phyloP scores from a whole-genome alignment of 768 basidiomycete genomes.

The Tephrocybe sp. region DNA sequence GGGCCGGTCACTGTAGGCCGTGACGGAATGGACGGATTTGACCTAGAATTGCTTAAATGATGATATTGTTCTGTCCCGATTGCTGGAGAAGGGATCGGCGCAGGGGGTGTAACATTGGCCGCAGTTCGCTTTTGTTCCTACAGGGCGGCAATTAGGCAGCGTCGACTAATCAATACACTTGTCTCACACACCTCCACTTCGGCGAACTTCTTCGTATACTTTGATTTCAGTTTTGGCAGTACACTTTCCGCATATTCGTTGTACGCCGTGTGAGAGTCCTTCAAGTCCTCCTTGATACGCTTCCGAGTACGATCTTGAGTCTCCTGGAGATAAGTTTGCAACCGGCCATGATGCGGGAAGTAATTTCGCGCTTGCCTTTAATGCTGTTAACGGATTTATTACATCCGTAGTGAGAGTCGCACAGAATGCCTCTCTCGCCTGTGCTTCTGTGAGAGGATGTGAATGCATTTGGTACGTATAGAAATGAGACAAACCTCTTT shows the following conservation, averaged over 20 bases:
- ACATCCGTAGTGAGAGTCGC: conserved; percentile 68
- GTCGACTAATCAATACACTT: neutral
- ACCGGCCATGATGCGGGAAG: conserved; percentile 1
- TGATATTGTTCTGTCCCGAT: conserved; percentile 32
- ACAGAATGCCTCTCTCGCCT: conserved; percentile 78
- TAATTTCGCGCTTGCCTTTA: conserved; percentile 51
- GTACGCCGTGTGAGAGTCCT: conserved; percentile 72
- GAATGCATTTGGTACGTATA: conserved; percentile 3
- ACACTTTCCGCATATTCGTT: conserved; percentile 76
- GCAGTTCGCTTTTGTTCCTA: conserved; percentile 67
- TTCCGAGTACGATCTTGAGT: conserved; percentile 90
- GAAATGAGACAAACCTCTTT: conserved; percentile 54
- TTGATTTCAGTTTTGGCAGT: conserved; percentile 77
- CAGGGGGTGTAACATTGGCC: conserved; percentile 29
- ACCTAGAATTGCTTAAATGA: conserved; percentile 37
- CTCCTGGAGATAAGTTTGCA: conserved; percentile 46
- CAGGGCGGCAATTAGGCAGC: neutral
- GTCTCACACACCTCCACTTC: conserved; percentile 70
- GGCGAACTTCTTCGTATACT: conserved; percentile 81
- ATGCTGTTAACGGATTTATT: conserved; percentile 59
- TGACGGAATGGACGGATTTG: conserved; percentile 43
- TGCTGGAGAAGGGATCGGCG: conserved; percentile 31
- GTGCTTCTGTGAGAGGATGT: conserved; percentile 56
- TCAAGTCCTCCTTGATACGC: conserved; percentile 88
- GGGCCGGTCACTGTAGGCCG: conserved; percentile 64